Evolutionary conservation across 345 rosid species (phyloP).

Genomic region (Gossypium stocksii): DNA sequence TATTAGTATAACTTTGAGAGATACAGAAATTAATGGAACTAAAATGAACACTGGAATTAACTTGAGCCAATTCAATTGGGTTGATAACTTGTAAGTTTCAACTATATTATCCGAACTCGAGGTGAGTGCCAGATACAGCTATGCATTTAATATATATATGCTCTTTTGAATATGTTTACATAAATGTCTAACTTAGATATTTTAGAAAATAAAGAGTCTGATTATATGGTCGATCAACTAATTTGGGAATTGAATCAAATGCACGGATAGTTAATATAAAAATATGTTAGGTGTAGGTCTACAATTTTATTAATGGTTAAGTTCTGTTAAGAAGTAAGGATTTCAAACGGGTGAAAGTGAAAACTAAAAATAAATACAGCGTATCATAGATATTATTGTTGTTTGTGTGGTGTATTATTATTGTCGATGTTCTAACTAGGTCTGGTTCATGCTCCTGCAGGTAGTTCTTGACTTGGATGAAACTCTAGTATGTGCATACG

Average conservation of each 20-base stretch:
- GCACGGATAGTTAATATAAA: not conserved
- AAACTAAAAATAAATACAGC: not conserved
- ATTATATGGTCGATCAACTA: not conserved
- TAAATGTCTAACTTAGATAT: not conserved
- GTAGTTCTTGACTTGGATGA: slow-evolving; percentile 98
- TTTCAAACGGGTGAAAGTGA: not conserved
- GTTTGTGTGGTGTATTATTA: not conserved
- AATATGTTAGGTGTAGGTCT: not conserved
- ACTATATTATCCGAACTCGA: not conserved
- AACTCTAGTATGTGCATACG: slow-evolving; percentile 90
- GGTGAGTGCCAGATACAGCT: not conserved
- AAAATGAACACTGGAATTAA: no score
- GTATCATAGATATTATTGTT: not conserved
- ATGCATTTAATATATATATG: not conserved
- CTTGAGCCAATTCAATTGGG: not conserved
- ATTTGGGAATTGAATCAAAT: not conserved
- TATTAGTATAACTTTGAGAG: no score
- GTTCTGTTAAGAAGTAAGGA: slow-evolving; percentile 5
- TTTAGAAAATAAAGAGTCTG: not conserved
- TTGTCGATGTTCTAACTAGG: not conserved
- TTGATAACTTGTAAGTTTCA: not conserved
- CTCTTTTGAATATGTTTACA: not conserved
- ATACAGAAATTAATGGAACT: no score
- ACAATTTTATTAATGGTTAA: not conserved
- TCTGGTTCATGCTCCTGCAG: slow-evolving; percentile 33